These are phyloP conservation scores for Phylloporus rhodoxanthus DNA, from an alignment of 768 basidiomycete species.

Conservation along the genomic window DNA sequence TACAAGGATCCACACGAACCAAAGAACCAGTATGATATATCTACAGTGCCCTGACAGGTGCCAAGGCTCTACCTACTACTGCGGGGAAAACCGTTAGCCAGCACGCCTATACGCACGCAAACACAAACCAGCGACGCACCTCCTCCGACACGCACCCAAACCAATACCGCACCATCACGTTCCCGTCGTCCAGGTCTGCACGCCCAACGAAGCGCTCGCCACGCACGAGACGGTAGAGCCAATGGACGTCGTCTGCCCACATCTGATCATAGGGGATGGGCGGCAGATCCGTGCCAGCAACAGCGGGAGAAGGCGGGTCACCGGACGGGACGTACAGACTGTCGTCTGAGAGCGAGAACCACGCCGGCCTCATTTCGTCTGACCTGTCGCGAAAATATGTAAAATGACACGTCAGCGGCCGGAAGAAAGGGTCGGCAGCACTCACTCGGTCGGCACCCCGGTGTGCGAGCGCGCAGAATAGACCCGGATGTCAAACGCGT, in stretches of 20 bases:
- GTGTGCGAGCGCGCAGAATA: slow-evolving; percentile 58
- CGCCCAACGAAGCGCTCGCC: slow-evolving; percentile 43
- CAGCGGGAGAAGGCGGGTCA: background rate
- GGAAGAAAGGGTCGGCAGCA: too few relatives aligned
- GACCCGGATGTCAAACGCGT: slow-evolving; percentile 67
- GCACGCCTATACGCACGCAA: background rate
- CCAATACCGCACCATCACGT: slow-evolving; percentile 65
- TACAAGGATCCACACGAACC: too few relatives aligned
- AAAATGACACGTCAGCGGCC: too few relatives aligned
- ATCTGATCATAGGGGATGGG: slow-evolving; percentile 54
- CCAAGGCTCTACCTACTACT: too few relatives aligned
- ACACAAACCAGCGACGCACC: background rate
- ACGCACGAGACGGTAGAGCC: slow-evolving; percentile 59
- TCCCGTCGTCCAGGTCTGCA: slow-evolving; percentile 66
- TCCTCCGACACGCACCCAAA: slow-evolving; percentile 55
- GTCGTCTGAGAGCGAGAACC: too few relatives aligned
- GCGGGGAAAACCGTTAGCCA: too few relatives aligned
- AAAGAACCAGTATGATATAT: too few relatives aligned
- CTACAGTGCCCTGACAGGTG: too few relatives aligned
- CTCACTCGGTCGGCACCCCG: slow-evolving; percentile 64
- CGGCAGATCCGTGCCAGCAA: slow-evolving; percentile 11
- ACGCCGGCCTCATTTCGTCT: too few relatives aligned
- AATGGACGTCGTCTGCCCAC: slow-evolving; percentile 61
- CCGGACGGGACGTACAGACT: background rate
- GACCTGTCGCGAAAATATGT: background rate